phyloP scores from a whole-genome alignment of 139 green algal species.

The Ulvella scutata region DNA sequence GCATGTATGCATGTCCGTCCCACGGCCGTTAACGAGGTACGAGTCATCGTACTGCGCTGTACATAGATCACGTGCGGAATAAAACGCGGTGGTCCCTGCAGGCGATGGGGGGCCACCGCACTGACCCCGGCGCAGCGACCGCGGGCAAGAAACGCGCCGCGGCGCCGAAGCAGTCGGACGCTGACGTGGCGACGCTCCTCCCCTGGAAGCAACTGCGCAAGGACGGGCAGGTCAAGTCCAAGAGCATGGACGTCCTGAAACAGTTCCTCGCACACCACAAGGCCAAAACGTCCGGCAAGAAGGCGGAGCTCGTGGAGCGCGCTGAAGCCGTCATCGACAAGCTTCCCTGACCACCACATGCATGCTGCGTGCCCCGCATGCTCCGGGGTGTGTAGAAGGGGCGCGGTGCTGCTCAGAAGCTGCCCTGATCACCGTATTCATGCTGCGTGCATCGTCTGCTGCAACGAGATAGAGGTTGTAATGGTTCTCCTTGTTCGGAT shows the following conservation, averaged over 20 bases:
- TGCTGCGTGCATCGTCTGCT: too few species aligned
- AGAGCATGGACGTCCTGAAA: neutral
- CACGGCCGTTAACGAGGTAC: neutral
- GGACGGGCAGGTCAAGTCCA: neutral
- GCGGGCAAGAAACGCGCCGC: neutral
- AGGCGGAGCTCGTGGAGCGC: neutral
- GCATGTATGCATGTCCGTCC: neutral
- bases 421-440: too few species aligned
- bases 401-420: too few species aligned
- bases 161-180: neutral
- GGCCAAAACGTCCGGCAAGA: neutral
- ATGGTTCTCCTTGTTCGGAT: too few species aligned
- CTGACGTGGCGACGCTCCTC: neutral
- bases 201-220: neutral
- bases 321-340: too few species aligned
- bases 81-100: neutral
- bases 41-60: neutral
- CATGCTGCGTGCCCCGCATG: too few species aligned
- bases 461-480: too few species aligned
- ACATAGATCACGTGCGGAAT: neutral
- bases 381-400: too few species aligned
- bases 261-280: neutral
- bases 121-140: neutral
- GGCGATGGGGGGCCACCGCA: neutral
- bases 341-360: too few species aligned